Conservation (phyloP, 345 rosid species). For the Firmiana major region DNA sequence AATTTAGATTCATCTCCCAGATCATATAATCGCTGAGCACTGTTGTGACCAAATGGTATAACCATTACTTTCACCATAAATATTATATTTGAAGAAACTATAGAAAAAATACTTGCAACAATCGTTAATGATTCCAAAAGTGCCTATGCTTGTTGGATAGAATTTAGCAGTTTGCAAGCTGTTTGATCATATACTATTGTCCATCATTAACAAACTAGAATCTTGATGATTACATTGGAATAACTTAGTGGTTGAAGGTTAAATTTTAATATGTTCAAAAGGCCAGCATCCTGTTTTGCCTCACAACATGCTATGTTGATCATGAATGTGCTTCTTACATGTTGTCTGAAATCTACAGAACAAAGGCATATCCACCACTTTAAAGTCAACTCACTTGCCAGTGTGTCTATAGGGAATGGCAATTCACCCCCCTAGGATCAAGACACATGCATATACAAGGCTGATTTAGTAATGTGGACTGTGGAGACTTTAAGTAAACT, state of each 20-base stretch:
- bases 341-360: neutral
- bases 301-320: neutral
- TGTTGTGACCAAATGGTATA: conserved; percentile 29
- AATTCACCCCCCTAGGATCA: neutral
- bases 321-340: neutral
- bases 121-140: neutral
- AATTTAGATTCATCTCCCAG: conserved; percentile 91
- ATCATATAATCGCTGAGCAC: conserved; percentile 80
- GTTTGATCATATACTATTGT: neutral
- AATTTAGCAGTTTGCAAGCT: neutral
- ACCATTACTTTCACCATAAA: neutral
- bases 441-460: neutral
- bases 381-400: neutral
- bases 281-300: neutral
- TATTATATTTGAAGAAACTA: neutral
- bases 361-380: neutral
- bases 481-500: neutral
- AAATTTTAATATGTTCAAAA: neutral
- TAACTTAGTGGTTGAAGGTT: neutral
- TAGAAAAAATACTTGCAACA: neutral
- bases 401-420: neutral
- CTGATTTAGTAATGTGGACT: neutral
- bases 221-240: neutral
- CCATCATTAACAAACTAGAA: neutral
- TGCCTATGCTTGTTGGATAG: neutral